These are phyloP conservation scores for Cardamine occulta DNA, from an alignment of 345 rosid genomes.

Conservation along the genomic window DNA sequence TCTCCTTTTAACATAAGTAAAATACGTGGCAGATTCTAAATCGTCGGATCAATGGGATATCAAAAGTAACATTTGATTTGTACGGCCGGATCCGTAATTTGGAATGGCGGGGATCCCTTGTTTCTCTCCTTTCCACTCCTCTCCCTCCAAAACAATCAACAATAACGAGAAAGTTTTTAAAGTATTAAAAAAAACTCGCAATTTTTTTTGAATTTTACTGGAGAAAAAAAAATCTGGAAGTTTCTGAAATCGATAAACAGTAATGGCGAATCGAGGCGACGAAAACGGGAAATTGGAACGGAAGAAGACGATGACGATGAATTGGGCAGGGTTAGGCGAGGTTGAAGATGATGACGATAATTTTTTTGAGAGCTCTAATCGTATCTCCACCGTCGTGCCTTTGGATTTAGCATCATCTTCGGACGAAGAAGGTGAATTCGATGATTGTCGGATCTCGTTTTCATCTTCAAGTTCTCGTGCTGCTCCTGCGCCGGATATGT, in stretches of 20 bases:
- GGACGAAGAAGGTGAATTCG: constrained; percentile 67
- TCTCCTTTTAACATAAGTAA: background rate
- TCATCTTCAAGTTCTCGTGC: constrained; percentile 49
- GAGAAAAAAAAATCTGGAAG: background rate
- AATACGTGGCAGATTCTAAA: background rate
- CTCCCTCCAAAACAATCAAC: constrained; percentile 43
- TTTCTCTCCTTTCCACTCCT: constrained; percentile 39
- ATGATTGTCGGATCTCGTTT: constrained; percentile 73
- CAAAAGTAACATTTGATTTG: background rate
- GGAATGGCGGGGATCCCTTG: constrained; percentile 34
- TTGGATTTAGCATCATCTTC: constrained; percentile 66
- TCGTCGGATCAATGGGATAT: constrained; percentile 23
- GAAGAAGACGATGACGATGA: constrained; percentile 69
- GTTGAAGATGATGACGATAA: constrained; percentile 68
- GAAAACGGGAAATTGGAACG: constrained; percentile 51
- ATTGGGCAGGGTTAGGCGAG: constrained; percentile 71
- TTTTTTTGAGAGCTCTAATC: constrained; percentile 65
- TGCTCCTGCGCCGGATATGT: constrained; percentile 40
- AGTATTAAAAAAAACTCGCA: background rate
- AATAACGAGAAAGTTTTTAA: background rate
- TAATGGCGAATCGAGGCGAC: constrained; percentile 28
- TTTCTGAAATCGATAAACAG: constrained; percentile 28
- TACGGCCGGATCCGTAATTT: constrained; percentile 2
- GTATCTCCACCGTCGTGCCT: constrained; percentile 58
- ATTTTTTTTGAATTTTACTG: background rate